Conservation (phyloP, 345 rosid species). For the Nasturtium officinale region DNA sequence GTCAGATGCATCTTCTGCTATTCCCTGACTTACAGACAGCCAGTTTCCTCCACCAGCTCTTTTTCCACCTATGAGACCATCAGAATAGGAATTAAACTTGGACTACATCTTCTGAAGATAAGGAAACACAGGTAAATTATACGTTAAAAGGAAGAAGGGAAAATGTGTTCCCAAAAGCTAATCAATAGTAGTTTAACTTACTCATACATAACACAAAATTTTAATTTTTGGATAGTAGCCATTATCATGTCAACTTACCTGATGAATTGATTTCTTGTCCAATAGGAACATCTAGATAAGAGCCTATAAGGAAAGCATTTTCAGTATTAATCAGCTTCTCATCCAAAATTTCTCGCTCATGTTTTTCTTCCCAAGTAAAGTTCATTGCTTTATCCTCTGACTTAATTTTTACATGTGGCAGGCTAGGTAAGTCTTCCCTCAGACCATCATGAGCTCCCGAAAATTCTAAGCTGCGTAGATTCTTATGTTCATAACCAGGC, state of each 20-base stretch:
- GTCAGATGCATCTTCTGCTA: slow-evolving; percentile 93
- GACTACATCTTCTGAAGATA: slow-evolving; percentile 25
- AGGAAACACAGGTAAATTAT: not conserved
- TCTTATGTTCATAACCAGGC: slow-evolving; percentile 50
- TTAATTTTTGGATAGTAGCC: not conserved
- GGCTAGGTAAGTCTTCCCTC: slow-evolving; percentile 84
- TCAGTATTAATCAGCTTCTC: slow-evolving; percentile 59
- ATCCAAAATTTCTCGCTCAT: slow-evolving; percentile 63
- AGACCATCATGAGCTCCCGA: slow-evolving; percentile 55
- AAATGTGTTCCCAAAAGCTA: slow-evolving; percentile 15
- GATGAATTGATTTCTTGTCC: slow-evolving; percentile 88
- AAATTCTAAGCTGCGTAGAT: slow-evolving; percentile 47
- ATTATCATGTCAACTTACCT: slow-evolving; percentile 55
- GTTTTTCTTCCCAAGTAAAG: slow-evolving; percentile 78
- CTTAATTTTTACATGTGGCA: slow-evolving; percentile 92
- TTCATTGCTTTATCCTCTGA: slow-evolving; percentile 73
- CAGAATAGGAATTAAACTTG: slow-evolving; percentile 24
- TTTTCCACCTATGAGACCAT: slow-evolving; percentile 64
- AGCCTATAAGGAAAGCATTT: slow-evolving; percentile 64
- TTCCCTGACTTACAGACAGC: slow-evolving; percentile 95
- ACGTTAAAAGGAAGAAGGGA: slow-evolving; percentile 3
- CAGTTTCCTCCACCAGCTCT: slow-evolving; percentile 82
- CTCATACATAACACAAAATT: slow-evolving; percentile 7
- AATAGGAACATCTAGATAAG: slow-evolving; percentile 83
- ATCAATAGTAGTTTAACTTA: not conserved